Percentiles rank a stretch among this genome's conserved stretches.
phyloP scores from a whole-genome alignment of 2,329 filamentous ascomycete genomes.

The Cryphonectria parasitica region DNA sequence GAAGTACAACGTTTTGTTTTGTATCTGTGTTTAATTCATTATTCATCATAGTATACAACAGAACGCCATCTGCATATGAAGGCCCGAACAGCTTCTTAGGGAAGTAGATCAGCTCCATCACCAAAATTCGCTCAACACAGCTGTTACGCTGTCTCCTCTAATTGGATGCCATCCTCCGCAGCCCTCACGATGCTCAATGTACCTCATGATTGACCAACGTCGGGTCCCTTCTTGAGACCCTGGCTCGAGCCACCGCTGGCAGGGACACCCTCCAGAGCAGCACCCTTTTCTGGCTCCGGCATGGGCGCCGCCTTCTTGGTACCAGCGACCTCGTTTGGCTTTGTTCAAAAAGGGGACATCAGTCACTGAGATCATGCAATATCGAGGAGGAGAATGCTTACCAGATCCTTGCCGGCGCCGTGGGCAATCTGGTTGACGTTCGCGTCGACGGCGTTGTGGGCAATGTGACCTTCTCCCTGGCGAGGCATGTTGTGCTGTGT shows the following conservation, averaged over 20 bases:
- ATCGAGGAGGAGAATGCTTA: slow-evolving; percentile 34
- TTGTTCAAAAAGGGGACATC: not conserved
- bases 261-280: slow-evolving; percentile 43
- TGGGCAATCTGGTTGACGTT: slow-evolving; percentile 47
- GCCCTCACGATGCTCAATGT: not conserved
- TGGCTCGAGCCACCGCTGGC: slow-evolving; percentile 51
- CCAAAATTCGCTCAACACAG: too few species aligned
- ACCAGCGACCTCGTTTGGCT: slow-evolving; percentile 43
- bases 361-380: not conserved
- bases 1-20: too few species aligned
- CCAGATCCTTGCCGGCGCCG: slow-evolving; percentile 45
- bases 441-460: slow-evolving; percentile 48
- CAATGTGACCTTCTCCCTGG: slow-evolving; percentile 51
- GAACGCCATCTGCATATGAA: too few species aligned
- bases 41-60: too few species aligned
- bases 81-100: too few species aligned
- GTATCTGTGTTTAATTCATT: too few species aligned
- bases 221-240: slow-evolving; percentile 45
- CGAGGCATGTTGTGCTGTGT: slow-evolving; percentile 49
- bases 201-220: slow-evolving; percentile 42
- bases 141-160: too few species aligned
- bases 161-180: not conserved
- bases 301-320: slow-evolving; percentile 55
- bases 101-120: too few species aligned
- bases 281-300: slow-evolving; percentile 51